Base-by-base conservation (phyloP, 257 asterid genomes). In the Mentha longifolia region DNA sequence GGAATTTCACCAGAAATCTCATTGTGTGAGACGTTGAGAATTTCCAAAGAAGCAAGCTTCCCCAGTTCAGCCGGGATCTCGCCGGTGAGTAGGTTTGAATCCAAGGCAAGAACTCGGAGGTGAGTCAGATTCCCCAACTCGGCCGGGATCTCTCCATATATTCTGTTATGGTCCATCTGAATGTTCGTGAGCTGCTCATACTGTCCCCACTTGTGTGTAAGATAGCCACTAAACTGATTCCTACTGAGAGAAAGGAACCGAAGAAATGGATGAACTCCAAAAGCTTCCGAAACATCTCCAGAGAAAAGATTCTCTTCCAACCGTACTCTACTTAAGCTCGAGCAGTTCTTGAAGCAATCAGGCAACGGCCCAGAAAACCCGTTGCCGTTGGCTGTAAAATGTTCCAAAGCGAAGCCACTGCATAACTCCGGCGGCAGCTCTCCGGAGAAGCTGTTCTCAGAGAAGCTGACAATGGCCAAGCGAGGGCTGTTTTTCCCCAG, bases 1-100 rank as follows among this genome's bases (percentile, higher is more conserved):
- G 98, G 96, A 68, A 92, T 87, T 55, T 54, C 61, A 17, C 98
- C 96, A 14, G 88, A 79, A 69, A 92, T 83, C 55, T 70, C 65
- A 76, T 92, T 86, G 35, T 74, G 84, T 9, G 96, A 87, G 39
- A 92, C 75, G 68, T 87, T 86, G 72, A 92, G 88, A 75, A 61
- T 77, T 65, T 89, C 85, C 60, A 91, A 70, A 16, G 78, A 59
- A 17, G 61, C 49, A 6, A 92, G 88, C 62, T 57, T 81, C 31
- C 85, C 93, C 46, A 89, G 67, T 31, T 82, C 81, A 30, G 0
- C 43, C 0, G 97, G 97, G 67, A 92, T 61, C 72, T 67, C 80
- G 41, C 96, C 96, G 0, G 81, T 76, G 65, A 89, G 77, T 37
- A 83, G 63, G 71, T 92, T 92, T 42, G 92, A 84, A 28, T 69